Evolutionary conservation across 495 filamentous ascomycete species (phyloP), one percentile per base, ranked within the genome.

Genomic region (Annulohypoxylon moriforme): DNA sequence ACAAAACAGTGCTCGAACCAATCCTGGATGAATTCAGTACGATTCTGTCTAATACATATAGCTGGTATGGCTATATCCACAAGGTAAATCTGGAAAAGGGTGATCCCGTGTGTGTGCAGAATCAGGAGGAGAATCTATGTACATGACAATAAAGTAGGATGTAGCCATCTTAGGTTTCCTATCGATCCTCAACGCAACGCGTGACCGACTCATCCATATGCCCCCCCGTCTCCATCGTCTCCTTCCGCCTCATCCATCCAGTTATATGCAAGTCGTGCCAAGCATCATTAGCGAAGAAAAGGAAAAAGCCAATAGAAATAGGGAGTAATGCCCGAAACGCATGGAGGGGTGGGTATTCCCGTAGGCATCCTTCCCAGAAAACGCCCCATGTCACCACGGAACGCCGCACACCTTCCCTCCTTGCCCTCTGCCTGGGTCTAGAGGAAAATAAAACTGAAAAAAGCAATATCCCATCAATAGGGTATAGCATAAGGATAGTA

Each of bases 181-280:
- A 25, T 46, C 46, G 55, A 64, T 53, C 55, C 56, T 52, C 14
- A 8, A 31, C 49, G 11, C 14, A 8, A 31, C 49, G 11, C 27
- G 53, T 60, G 52, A 14, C 24, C 24, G 14, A 64, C 36, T 65
- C 64, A 62, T 72, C 60, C 70, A 33, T 52, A 55, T 59, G 65
- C 40, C 47, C 1, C 36, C 65, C 47, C 36, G 29, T 49, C 55
- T 68, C 56, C 63, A 20, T 24, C 16, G 2, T 62, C 60, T n/a
- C 60, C 36, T 2, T 53, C 44, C 60, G 47, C 66, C 60, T 60
- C 50, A 55, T 73, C 70, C 70, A 73, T 67, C 60, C 69, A 60
- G 64, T 42, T 69, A 73, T 69, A 73, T 73, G 65, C 65, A 73
- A 68, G 60, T 73, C 64, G 49, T 73, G 49, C 64, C 64, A 61